Base-by-base conservation (phyloP, 345 rosid species). In the Turnera subulata region DNA sequence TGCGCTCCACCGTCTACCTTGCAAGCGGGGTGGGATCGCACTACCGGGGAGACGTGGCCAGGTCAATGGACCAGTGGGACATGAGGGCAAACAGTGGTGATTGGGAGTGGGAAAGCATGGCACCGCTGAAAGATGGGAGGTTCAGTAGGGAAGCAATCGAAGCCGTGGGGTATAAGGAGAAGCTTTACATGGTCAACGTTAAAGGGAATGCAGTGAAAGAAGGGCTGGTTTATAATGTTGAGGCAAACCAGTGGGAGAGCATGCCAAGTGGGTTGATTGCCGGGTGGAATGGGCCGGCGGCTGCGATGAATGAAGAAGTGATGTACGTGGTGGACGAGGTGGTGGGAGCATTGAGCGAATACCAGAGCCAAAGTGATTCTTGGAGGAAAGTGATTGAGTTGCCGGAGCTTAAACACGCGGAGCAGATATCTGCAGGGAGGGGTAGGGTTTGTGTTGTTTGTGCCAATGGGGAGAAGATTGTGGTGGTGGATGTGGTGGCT, bases 131-230 rank as follows among this genome's bases (percentile, higher is more conserved):
- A 75, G 80, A 80, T 54, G 59, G 67, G 9, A 71, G 76, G 47
- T 80, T 83, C 32, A 74, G 86, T 16, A 65, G 85, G 50, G 89
- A 83, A 56, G 85, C 83, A 0, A 68, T 80, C 6, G 85, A 78
- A 6, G 83, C 77, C 0, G 71, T 83, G 6, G 83, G 85, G 1
- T 83, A 46, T 15, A 78, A 60, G 65, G 80, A 66, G 37, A 80
- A 74, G 61, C 72, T 81, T n/a, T 76, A 12, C 45, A 11, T 15
- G 45, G 45, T 40, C 2, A 40, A 40, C 11, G 45, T 40, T 11
- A 40, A 40, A 15, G 45, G 45, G 14, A 40, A 40, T 12, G 45
- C 45, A 15, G 45, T 40, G 45, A 40, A 40, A 40, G 45, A 40
- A 11, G 45, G 45, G 14, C 13, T 40, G 45, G 14, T 40, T 25